phyloP scores from a whole-genome alignment of 495 filamentous ascomycete species.

The Geoglossum glabrum region DNA sequence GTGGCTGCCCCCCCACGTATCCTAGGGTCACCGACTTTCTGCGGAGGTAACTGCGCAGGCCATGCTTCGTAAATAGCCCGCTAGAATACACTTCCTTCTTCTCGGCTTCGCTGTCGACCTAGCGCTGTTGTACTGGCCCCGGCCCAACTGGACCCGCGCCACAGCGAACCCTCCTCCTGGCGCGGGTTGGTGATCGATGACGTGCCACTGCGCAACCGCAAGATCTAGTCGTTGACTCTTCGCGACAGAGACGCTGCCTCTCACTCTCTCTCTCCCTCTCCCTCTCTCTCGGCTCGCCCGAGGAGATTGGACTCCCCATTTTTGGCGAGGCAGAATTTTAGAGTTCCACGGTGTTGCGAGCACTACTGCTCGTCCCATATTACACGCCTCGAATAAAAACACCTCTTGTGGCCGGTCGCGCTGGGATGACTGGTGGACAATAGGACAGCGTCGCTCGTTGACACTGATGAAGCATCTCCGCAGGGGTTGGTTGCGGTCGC shows the following conservation, averaged over 20 bases:
- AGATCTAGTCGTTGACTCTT: background rate
- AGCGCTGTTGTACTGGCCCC: too few species aligned
- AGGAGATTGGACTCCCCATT: background rate
- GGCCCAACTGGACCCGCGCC: background rate
- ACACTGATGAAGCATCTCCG: background rate
- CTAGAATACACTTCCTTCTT: too few species aligned
- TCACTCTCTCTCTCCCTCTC: too few species aligned
- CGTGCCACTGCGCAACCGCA: background rate
- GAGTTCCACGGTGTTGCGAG: too few species aligned
- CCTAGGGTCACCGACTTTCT: background rate
- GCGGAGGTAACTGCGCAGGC: too few species aligned
- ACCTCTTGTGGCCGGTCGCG: too few species aligned
- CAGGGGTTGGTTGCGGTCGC: background rate
- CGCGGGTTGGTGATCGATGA: background rate
- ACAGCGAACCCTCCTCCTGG: too few species aligned
- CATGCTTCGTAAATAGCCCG: too few species aligned
- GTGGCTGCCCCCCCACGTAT: background rate
- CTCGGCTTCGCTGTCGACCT: too few species aligned
- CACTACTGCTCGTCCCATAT: background rate
- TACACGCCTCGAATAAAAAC: too few species aligned
- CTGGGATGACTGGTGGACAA: background rate
- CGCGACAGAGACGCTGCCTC: too few species aligned
- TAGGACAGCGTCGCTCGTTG: background rate
- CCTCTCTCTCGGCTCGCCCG: too few species aligned
- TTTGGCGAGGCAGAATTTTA: background rate